These are phyloP conservation scores for Silene coronaria DNA, from an alignment of 179 eudicot genomes.

Conservation along the genomic window DNA sequence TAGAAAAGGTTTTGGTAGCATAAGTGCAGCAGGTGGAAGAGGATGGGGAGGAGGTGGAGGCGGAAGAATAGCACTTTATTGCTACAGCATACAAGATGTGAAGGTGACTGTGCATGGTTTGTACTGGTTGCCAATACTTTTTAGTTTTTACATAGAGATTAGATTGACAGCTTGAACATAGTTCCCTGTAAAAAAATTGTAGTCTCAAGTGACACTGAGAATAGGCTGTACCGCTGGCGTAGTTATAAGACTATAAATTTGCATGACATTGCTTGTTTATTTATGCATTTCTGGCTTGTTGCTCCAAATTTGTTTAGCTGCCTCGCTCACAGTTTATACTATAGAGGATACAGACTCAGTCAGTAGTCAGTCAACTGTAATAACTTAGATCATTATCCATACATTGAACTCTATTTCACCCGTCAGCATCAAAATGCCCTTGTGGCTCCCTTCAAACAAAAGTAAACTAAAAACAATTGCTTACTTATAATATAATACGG, in stretches of 20 bases:
- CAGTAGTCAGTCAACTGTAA: background rate
- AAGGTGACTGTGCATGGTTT: conserved; percentile 65
- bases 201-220: background rate
- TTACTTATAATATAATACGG: background rate
- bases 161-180: background rate
- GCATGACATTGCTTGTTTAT: background rate
- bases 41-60: conserved; percentile 97
- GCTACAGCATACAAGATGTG: conserved; percentile 75
- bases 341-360: background rate
- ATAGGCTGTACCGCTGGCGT: background rate
- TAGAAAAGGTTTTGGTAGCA: conserved; percentile 71
- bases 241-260: background rate
- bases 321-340: background rate
- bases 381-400: background rate
- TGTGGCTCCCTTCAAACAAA: background rate
- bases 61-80: conserved; percentile 68
- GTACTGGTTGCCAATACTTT: conserved; percentile 19
- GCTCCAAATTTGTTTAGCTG: background rate
- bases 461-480: no score
- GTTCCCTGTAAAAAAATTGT: conserved; percentile 8
- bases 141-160: background rate
- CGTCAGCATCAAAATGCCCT: background rate
- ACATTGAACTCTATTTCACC: background rate
- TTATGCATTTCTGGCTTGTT: background rate
- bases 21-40: conserved; percentile 86